Evolutionary conservation across 805 yeast species (phyloP).

Genomic region (Kockiozyma suomiensis): DNA sequence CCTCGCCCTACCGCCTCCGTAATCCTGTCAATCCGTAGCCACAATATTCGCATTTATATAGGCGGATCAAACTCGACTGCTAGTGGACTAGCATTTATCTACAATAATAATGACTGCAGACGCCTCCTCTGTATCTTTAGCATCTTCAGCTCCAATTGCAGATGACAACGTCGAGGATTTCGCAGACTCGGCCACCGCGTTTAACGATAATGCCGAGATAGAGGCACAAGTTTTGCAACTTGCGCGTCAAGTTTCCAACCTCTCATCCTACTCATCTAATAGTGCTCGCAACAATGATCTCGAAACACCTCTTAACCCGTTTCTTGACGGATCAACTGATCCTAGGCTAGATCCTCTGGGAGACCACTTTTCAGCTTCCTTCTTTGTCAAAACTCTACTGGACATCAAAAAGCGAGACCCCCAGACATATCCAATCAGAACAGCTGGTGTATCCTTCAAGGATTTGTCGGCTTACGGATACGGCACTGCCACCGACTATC

Average conservation of each 20-base stretch:
- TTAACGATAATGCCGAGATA: slow-evolving; percentile 12
- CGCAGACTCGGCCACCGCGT: neutral
- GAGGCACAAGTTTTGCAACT: slow-evolving; percentile 29
- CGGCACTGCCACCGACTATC: slow-evolving; percentile 67
- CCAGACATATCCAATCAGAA: slow-evolving; percentile 58
- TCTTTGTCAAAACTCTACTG: slow-evolving; percentile 66
- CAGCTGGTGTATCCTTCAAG: slow-evolving; percentile 65
- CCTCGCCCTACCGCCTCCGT: too few species aligned
- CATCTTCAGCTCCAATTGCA: neutral
- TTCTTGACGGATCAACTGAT: slow-evolving; percentile 40
- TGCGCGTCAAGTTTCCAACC: slow-evolving; percentile 31
- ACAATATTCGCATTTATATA: too few species aligned
- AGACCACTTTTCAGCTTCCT: slow-evolving; percentile 56
- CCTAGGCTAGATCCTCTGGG: slow-evolving; percentile 60
- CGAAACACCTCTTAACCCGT: slow-evolving; percentile 17
- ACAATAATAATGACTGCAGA: too few species aligned
- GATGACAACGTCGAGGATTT: neutral
- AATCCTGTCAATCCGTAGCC: too few species aligned
- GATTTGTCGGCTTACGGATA: slow-evolving; percentile 65
- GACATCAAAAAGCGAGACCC: slow-evolving; percentile 56
- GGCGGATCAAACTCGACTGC: too few species aligned
- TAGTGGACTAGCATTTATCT: too few species aligned
- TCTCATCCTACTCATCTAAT: slow-evolving; percentile 14
- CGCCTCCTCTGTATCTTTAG: neutral
- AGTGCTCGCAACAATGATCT: neutral